phyloP scores from a whole-genome alignment of 2,329 filamentous ascomycete genomes.

The Fusarium tupiense region DNA sequence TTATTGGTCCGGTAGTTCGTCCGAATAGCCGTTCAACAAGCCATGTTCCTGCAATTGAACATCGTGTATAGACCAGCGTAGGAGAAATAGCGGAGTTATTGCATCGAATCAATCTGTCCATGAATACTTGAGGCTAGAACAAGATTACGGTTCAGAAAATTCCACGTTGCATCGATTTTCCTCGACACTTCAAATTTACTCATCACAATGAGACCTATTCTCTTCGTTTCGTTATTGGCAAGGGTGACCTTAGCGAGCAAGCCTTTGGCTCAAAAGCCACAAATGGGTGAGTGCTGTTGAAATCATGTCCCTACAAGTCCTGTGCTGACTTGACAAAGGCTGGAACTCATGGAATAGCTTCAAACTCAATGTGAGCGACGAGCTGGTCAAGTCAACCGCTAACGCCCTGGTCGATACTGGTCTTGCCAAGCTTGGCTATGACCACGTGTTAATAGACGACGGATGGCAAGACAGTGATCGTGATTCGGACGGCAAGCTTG shows the following conservation, averaged over 20 bases:
- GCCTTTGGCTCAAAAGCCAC: not conserved
- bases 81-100: not conserved
- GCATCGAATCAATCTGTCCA: rapidly evolving
- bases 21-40: not conserved
- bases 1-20: not conserved
- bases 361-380: not conserved
- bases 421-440: not conserved
- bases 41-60: not conserved
- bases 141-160: not conserved
- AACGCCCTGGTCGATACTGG: not conserved
- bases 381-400: not conserved
- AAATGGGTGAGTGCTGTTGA: not conserved
- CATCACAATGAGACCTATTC: not conserved
- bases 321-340: not conserved
- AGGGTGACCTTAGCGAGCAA: not conserved
- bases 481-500: not conserved
- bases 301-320: rapidly evolving
- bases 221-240: not conserved
- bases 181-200: not conserved
- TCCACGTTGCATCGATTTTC: not conserved
- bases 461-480: not conserved
- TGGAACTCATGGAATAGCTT: not conserved
- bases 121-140: not conserved
- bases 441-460: not conserved
- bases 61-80: not conserved